Evolutionary conservation across 2,329 filamentous ascomycete species (phyloP), one percentile per base, ranked within the genome.

Genomic region (Trichoderma koningii): DNA sequence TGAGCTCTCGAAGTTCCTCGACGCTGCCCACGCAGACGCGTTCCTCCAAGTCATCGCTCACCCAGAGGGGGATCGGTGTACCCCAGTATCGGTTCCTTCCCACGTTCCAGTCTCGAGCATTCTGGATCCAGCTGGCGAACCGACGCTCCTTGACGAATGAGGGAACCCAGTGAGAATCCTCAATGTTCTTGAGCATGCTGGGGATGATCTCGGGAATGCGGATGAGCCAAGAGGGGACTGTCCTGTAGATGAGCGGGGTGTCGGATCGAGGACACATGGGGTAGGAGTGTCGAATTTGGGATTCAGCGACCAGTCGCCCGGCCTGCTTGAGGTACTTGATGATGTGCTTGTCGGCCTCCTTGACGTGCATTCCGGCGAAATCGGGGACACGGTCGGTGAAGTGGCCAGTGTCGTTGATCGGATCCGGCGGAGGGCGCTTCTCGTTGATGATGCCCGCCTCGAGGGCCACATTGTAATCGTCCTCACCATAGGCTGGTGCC

Each of bases 201-300:
- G 93, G 92, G 59, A 97, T 87, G 70, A 93, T 90, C 66, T 90
- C 86, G 19, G 89, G 86, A 53, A 97, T 92, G 76, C 91, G 92
- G 72, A 98, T 90, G 75, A 97, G 97, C 94, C 94, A 98, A 0
- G 93, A 92, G 9, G 93, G 91, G 19, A 97, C 92, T 28, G 94
- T 92, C 69, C 91, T 87, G 78, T 96, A 95, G 71, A 98, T 97
- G 68, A 98, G 83, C 34, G 93, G 94, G 0, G 92, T 97, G 74
- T 97, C 94, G n/a, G 93, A 97, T 67, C 94, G 87, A 80, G 91
- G 93, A 77, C 94, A 97, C 85, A 94, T 94, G 21, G 92, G 93
- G 76, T 97, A 96, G 71, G 91, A 94, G 81, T 98, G 94, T 74
- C 85, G 92, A 68, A 97, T 85, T 77, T 96, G 92, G 55, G 91